Percentiles rank a stretch among this genome's conserved stretches.
Evolutionary conservation across 2,329 filamentous ascomycete genomes (phyloP).

Genomic region (Fusarium ramigenum): DNA sequence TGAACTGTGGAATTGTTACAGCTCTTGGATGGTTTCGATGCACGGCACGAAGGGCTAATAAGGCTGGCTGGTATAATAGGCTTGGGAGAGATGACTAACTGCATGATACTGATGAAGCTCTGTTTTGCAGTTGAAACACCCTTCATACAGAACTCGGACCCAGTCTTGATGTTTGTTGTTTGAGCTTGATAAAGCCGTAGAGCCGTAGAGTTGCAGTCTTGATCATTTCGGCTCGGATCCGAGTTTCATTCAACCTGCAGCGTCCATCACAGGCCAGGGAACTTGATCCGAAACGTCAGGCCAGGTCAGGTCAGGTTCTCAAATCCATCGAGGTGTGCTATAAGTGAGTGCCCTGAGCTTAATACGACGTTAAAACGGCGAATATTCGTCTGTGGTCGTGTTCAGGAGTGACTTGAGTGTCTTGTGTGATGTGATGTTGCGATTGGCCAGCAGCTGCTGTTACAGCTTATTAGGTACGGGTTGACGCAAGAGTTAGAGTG

Average conservation of each 20-base stretch:
- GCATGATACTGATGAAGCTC: constrained; percentile 23
- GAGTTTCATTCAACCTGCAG: constrained; percentile 13
- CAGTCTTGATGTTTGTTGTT: constrained; percentile 9
- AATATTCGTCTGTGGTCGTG: background rate
- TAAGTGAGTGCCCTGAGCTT: constrained; percentile 16
- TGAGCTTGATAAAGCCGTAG: background rate
- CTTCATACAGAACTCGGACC: constrained; percentile 19
- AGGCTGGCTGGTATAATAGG: constrained; percentile 15
- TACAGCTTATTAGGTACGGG: background rate
- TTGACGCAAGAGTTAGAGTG: background rate
- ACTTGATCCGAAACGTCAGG: constrained; percentile 9
- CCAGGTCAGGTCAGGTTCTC: background rate
- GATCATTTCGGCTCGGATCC: constrained; percentile 22
- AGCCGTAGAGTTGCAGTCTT: background rate
- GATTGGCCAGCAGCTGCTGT: constrained; percentile 11
- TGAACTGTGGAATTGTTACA: constrained; percentile 30
- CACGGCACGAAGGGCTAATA: constrained; percentile 16
- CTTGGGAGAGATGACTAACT: constrained; percentile 19
- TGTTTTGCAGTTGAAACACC: constrained; percentile 22
- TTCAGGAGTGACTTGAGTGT: background rate
- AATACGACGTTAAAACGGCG: background rate
- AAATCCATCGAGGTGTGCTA: background rate
- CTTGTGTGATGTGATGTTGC: constrained; percentile 9
- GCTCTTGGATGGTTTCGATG: constrained; percentile 6
- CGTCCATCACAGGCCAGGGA: constrained; percentile 2